These are phyloP conservation scores for Penicillium italicum DNA, from an alignment of 2,329 filamentous ascomycete genomes.

Conservation along the genomic window DNA sequence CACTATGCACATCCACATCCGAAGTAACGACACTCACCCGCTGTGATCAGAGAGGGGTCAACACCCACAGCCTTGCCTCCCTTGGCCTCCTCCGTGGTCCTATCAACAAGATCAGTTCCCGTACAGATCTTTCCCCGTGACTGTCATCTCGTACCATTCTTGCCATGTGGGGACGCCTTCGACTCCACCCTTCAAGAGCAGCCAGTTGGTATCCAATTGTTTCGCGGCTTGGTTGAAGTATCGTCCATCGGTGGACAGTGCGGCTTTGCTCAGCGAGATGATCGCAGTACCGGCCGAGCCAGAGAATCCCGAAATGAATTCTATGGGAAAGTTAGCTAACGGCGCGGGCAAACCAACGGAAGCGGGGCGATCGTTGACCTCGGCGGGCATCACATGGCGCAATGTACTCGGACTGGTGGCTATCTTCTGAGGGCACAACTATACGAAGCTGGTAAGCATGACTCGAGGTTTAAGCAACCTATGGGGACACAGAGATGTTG, in stretches of 20 bases:
- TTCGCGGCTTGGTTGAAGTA: conserved; percentile 97
- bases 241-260: conserved; percentile 87
- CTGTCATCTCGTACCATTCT: conserved; percentile 65
- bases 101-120: conserved; percentile 27
- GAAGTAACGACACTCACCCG: conserved; percentile 40
- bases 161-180: conserved; percentile 96
- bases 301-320: conserved; percentile 89
- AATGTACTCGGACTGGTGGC: conserved; percentile 97
- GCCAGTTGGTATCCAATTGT: conserved; percentile 89
- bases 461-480: conserved; percentile 2
- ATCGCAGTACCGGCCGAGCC: conserved; percentile 93
- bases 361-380: conserved; percentile 44
- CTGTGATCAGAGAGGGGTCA: conserved; percentile 82
- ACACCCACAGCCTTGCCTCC: conserved; percentile 86
- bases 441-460: conserved; percentile 35
- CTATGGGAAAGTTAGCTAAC: conserved; percentile 37
- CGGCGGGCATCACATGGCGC: conserved; percentile 89
- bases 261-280: conserved; percentile 79
- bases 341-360: conserved; percentile 6
- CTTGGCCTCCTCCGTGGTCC: conserved; percentile 74
- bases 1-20: neutral
- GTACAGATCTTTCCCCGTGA: neutral
- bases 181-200: conserved; percentile 84
- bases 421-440: conserved; percentile 97
- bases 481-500: conserved; percentile 15